Percentiles rank a stretch among this genome's conserved stretches.
Evolutionary conservation across 768 basidiomycete species (phyloP).

Genomic region (Termitomyces sp.): DNA sequence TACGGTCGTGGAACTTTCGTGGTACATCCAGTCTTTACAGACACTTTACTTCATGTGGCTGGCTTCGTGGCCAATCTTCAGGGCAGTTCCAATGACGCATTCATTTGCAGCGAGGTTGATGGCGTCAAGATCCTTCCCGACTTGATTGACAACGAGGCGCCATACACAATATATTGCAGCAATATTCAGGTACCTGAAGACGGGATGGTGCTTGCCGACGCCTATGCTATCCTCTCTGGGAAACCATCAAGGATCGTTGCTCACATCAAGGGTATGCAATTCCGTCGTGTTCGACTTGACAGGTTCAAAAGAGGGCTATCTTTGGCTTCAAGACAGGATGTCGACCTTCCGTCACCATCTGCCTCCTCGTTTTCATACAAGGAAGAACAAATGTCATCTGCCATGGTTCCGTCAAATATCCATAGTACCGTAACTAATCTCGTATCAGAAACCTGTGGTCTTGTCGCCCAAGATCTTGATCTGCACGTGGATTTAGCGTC

Average conservation of each 20-base stretch:
- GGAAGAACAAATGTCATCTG: background rate
- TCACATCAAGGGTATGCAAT: conserved; percentile 49
- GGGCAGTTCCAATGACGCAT: conserved; percentile 43
- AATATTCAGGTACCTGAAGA: conserved; percentile 37
- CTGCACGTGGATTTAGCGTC: conserved; percentile 37
- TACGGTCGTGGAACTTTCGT: conserved; percentile 28
- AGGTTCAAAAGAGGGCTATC: conserved; percentile 43
- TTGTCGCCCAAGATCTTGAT: conserved; percentile 27
- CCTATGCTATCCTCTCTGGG: conserved; percentile 38
- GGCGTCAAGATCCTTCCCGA: conserved; percentile 40
- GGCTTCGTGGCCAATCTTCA: conserved; percentile 66
- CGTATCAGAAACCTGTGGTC: conserved; percentile 35
- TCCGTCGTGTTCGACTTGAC: conserved; percentile 48
- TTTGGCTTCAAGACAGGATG: conserved; percentile 20
- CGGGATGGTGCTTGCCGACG: conserved; percentile 43
- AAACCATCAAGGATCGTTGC: conserved; percentile 42
- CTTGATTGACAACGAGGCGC: conserved; percentile 29
- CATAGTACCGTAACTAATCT: conserved; percentile 25
- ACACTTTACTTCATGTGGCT: conserved; percentile 62
- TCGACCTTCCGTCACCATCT: background rate
- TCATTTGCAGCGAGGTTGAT: conserved; percentile 56
- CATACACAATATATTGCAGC: conserved; percentile 49
- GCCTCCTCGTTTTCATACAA: background rate
- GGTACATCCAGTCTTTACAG: conserved; percentile 54
- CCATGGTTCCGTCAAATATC: conserved; percentile 1